A percentile compares a stretch with the other conserved stretches of the same genome.
Evolutionary conservation across 306 rosid genomes (phyloP).

Genomic region (Prunus armeniaca): DNA sequence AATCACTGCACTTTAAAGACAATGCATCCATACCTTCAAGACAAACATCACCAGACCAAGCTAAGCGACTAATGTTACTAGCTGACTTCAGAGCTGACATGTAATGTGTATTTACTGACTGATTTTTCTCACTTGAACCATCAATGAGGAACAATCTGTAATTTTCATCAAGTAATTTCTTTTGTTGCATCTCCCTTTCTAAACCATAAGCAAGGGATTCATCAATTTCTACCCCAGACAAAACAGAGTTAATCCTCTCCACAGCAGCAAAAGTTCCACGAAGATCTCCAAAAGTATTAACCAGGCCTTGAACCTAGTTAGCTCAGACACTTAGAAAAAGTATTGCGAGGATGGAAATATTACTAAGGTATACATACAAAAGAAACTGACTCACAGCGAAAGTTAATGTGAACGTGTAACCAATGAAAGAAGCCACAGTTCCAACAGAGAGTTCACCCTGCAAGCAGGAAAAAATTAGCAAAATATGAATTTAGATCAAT

Average conservation of each 20-base stretch:
- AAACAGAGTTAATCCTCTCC: slow-evolving; percentile 90
- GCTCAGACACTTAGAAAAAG: slow-evolving; percentile 17
- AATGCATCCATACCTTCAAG: slow-evolving; percentile 70
- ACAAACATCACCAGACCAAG: slow-evolving; percentile 80
- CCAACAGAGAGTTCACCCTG: slow-evolving; percentile 97
- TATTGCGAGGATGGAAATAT: slow-evolving; percentile 19
- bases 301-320: slow-evolving; percentile 92
- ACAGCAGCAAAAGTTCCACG: slow-evolving; percentile 82
- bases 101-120: slow-evolving; percentile 47
- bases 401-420: slow-evolving; percentile 95
- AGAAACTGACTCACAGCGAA: slow-evolving; percentile 65
- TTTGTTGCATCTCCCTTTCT: slow-evolving; percentile 79
- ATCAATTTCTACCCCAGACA: slow-evolving; percentile 75
- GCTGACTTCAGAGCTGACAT: slow-evolving; percentile 84
- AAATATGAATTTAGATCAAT: not conserved
- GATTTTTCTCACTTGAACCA: slow-evolving; percentile 40
- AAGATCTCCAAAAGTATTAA: slow-evolving; percentile 91
- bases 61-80: slow-evolving; percentile 54
- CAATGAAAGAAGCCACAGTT: slow-evolving; percentile 91
- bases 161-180: slow-evolving; percentile 49
- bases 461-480: slow-evolving; percentile 24
- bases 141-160: slow-evolving; percentile 54
- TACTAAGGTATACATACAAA: slow-evolving; percentile 17
- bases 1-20: slow-evolving; percentile 18
- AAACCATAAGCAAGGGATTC: slow-evolving; percentile 89